phyloP scores from a whole-genome alignment of 169 alveolate species.

The Theileria luwenshuni region DNA sequence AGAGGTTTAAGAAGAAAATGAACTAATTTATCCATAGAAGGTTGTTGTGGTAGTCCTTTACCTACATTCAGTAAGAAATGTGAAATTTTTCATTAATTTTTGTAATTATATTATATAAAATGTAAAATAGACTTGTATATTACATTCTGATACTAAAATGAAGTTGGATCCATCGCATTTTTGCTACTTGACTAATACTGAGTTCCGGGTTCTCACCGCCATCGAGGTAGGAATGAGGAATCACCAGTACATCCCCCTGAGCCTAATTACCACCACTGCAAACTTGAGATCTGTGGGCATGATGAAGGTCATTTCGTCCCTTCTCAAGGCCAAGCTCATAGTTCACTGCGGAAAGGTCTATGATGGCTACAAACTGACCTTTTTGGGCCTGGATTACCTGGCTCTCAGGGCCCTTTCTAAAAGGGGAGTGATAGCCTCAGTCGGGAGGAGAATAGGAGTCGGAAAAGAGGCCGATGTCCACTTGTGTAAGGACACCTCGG shows the following conservation, averaged over 20 bases:
- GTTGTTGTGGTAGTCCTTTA: constrained; percentile 3
- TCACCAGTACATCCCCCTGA: constrained; percentile 96
- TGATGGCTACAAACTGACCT: constrained; percentile 97
- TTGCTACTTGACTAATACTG: constrained; percentile 65
- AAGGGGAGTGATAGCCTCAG: constrained; percentile 90
- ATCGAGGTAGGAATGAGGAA: constrained; percentile 99
- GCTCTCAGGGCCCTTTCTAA: constrained; percentile 94
- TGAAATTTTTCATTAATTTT: constrained; percentile 3
- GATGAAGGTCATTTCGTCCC: constrained; percentile 81
- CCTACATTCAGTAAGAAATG: background rate
- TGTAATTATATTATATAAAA: background rate
- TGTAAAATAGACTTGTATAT: background rate
- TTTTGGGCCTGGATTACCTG: constrained; percentile 96
- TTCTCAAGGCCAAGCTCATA: constrained; percentile 91
- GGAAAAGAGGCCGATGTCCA: constrained; percentile 99
- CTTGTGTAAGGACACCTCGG: constrained; percentile 89
- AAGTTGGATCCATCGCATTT: constrained; percentile 71
- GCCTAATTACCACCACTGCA: constrained; percentile 94
- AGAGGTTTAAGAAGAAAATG: background rate
- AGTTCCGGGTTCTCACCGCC: constrained; percentile 91
- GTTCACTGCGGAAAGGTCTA: constrained; percentile 90
- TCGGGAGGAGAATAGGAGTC: constrained; percentile 94
- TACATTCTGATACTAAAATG: constrained; percentile 14
- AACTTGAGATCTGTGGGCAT: constrained; percentile 91
- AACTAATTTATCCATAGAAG: background rate